These are phyloP conservation scores for Apiospora kogelbergensis DNA, from an alignment of 2,329 filamentous ascomycete genomes.

Conservation along the genomic window DNA sequence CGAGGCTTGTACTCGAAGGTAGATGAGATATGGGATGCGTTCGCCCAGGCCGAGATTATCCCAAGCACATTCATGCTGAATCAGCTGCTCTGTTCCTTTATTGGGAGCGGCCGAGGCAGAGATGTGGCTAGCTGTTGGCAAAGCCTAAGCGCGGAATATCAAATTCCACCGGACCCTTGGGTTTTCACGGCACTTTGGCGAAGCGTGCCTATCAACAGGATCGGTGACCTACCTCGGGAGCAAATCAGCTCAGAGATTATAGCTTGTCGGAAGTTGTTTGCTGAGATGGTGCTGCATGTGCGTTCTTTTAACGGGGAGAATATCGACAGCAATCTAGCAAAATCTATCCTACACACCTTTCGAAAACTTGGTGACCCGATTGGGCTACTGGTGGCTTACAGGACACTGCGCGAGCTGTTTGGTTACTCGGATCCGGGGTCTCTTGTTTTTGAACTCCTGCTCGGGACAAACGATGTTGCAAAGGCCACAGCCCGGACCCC, in stretches of 20 bases:
- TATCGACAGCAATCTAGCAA: conserved; percentile 47
- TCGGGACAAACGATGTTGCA: conserved; percentile 44
- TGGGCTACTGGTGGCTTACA: conserved; percentile 47
- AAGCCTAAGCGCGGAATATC: conserved; percentile 48
- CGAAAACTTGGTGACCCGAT: conserved; percentile 44
- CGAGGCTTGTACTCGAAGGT: conserved; percentile 59
- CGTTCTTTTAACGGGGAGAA: conserved; percentile 43
- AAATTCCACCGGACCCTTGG: conserved; percentile 61
- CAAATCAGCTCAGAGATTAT: conserved; percentile 30
- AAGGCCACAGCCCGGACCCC: conserved; percentile 38
- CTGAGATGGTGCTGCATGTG: conserved; percentile 48
- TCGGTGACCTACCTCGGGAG: conserved; percentile 34
- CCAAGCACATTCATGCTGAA: conserved; percentile 78
- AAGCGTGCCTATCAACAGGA: conserved; percentile 51
- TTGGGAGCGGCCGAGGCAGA: conserved; percentile 56
- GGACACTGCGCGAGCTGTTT: conserved; percentile 43
- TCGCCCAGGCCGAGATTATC: conserved; percentile 62
- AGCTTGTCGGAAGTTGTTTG: conserved; percentile 44
- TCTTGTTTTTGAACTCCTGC: conserved; percentile 46
- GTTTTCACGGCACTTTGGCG: conserved; percentile 71
- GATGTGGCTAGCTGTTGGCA: conserved; percentile 58
- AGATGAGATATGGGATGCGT: conserved; percentile 60
- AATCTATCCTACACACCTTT: conserved; percentile 51
- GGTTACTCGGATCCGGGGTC: conserved; percentile 44
- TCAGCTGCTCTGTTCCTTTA: conserved; percentile 68